Conservation (phyloP, 2,329 filamentous ascomycete genomes). For the Neonectria ditissima region DNA sequence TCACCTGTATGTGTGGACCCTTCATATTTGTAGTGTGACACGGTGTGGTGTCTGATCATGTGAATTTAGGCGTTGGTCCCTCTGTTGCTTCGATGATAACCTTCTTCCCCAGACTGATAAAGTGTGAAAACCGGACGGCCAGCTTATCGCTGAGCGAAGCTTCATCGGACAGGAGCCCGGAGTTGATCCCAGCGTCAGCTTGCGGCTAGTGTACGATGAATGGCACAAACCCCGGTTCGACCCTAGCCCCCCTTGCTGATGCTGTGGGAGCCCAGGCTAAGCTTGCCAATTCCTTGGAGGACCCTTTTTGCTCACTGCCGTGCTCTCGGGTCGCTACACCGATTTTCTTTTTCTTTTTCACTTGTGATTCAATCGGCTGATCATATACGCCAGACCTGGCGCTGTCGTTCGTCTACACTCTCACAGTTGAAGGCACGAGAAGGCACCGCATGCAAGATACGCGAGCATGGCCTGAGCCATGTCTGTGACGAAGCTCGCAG, state of each 20-base stretch:
- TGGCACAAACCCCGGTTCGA: slow-evolving; percentile 32
- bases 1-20: slow-evolving; percentile 24
- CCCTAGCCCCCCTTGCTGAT: slow-evolving; percentile 28
- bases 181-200: slow-evolving; percentile 28
- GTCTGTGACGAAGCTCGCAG: slow-evolving; percentile 38
- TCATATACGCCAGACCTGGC: slow-evolving; percentile 3
- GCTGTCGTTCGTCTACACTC: slow-evolving; percentile 9
- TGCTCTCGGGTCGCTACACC: slow-evolving; percentile 17
- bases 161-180: slow-evolving; percentile 30
- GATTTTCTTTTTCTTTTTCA: neutral
- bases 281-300: neutral
- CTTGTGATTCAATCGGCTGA: neutral
- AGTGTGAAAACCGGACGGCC: slow-evolving; percentile 28
- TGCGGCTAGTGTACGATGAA: slow-evolving; percentile 39
- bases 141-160: slow-evolving; percentile 34
- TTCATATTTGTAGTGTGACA: slow-evolving; percentile 19
- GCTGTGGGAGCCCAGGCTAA: slow-evolving; percentile 8
- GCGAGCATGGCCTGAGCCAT: slow-evolving; percentile 28
- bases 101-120: slow-evolving; percentile 41
- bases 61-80: slow-evolving; percentile 30
- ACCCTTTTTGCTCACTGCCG: neutral
- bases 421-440: slow-evolving; percentile 8
- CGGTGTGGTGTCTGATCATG: slow-evolving; percentile 32
- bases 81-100: slow-evolving; percentile 15
- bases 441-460: slow-evolving; percentile 24